Conservation (phyloP, 306 rosid species). For the Dalbergia cultrata region DNA sequence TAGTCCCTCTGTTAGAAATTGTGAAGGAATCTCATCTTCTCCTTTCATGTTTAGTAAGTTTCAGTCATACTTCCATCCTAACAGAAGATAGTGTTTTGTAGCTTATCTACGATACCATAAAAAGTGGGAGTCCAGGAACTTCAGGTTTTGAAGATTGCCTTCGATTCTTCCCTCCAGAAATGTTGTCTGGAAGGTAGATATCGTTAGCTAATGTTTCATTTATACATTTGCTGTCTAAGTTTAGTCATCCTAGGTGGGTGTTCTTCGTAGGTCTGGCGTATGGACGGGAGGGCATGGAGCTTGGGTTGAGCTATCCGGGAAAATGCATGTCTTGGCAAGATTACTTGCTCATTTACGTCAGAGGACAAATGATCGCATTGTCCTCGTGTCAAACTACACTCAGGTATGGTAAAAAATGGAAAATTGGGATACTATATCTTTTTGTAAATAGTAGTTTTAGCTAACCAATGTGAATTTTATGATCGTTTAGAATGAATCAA, state of each 20-base stretch:
- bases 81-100: conserved; percentile 56
- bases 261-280: conserved; percentile 78
- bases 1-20: conserved; percentile 17
- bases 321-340: conserved; percentile 97
- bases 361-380: conserved; percentile 89
- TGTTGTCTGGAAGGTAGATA: conserved; percentile 91
- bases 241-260: conserved; percentile 29
- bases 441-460: conserved; percentile 31
- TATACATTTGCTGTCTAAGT: conserved; percentile 28
- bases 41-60: conserved; percentile 34
- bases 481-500: conserved; percentile 18
- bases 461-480: neutral
- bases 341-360: conserved; percentile 86
- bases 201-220: conserved; percentile 24
- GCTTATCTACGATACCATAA: conserved; percentile 90
- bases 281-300: conserved; percentile 95
- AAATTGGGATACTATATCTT: neutral
- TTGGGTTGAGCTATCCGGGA: conserved; percentile 97
- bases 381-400: conserved; percentile 96
- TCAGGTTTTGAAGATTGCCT: conserved; percentile 95
- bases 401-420: conserved; percentile 63
- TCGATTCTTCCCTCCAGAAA: conserved; percentile 87
- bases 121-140: conserved; percentile 89
- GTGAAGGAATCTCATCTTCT: conserved; percentile 40
- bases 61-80: conserved; percentile 36